These are phyloP conservation scores for Asterochloris erici DNA, from an alignment of 139 green algal genomes.

Conservation along the genomic window DNA sequence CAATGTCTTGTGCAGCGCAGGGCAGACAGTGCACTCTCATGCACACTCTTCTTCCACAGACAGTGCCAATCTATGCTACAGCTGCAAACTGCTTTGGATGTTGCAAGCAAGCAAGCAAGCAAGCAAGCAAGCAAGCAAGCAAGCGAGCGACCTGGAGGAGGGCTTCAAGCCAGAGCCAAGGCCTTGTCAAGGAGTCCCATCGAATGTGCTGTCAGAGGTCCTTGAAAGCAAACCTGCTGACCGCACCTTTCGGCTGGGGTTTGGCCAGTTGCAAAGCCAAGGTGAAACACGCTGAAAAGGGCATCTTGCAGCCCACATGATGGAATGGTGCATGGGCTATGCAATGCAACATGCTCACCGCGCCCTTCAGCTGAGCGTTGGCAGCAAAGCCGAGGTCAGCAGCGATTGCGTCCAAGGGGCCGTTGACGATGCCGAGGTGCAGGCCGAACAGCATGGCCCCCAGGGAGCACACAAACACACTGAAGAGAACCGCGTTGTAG, in stretches of 20 bases:
- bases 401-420: conserved; percentile 78
- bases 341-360: conserved; percentile 9
- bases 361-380: conserved; percentile 65
- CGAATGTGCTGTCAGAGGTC: not conserved
- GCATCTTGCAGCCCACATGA: not conserved
- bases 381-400: conserved; percentile 72
- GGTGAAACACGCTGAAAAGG: not conserved
- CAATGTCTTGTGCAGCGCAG: too few relatives aligned
- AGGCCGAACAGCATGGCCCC: conserved; percentile 85
- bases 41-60: too few relatives aligned
- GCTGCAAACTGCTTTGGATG: too few relatives aligned
- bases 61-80: too few relatives aligned
- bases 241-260: not conserved
- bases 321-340: not conserved
- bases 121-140: too few relatives aligned
- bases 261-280: not conserved
- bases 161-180: not conserved
- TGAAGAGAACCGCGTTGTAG: conserved; percentile 37
- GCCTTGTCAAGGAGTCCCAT: not conserved
- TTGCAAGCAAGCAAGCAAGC: too few relatives aligned
- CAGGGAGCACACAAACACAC: conserved; percentile 54
- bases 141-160: not conserved
- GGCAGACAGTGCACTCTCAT: too few relatives aligned
- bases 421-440: conserved; percentile 87
- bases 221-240: not conserved